Conservation (phyloP, 176 grass and related monocot species). For the Oryza nivara region DNA sequence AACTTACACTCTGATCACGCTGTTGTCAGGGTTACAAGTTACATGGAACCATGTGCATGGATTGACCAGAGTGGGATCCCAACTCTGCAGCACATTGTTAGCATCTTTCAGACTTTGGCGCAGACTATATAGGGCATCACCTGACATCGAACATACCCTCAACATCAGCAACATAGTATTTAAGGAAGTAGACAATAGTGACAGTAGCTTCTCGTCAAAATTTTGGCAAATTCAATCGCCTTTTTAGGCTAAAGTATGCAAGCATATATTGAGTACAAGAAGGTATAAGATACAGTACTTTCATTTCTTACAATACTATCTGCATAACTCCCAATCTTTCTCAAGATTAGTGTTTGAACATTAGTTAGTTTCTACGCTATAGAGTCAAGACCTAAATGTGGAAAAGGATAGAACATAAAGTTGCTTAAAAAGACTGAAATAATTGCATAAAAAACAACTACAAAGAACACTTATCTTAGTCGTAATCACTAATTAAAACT, state of each 20-base stretch:
- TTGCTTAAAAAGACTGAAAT: not conserved
- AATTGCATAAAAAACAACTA: not conserved
- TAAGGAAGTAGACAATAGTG: not conserved
- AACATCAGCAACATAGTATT: slow-evolving; percentile 36
- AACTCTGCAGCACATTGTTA: slow-evolving; percentile 77
- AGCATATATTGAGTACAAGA: not conserved
- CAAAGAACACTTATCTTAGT: not conserved
- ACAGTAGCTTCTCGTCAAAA: not conserved
- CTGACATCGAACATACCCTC: slow-evolving; percentile 45
- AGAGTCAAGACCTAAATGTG: not conserved
- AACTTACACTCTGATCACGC: slow-evolving; percentile 89
- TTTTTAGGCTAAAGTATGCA: not conserved
- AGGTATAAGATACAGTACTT: not conserved
- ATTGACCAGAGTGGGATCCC: slow-evolving; percentile 85
- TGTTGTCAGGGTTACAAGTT: slow-evolving; percentile 74
- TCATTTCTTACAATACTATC: not conserved
- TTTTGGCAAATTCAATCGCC: slow-evolving; percentile 4
- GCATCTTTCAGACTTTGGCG: slow-evolving; percentile 69
- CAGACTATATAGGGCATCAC: slow-evolving; percentile 76
- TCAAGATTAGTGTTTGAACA: not conserved
- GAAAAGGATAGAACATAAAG: not conserved
- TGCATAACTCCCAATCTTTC: not conserved
- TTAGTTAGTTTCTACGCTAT: slow-evolving; percentile 2
- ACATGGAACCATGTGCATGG: slow-evolving; percentile 95
- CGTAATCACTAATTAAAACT: not conserved